These are phyloP conservation scores for Turritis glabra DNA, from an alignment of 345 rosid genomes.

Conservation along the genomic window DNA sequence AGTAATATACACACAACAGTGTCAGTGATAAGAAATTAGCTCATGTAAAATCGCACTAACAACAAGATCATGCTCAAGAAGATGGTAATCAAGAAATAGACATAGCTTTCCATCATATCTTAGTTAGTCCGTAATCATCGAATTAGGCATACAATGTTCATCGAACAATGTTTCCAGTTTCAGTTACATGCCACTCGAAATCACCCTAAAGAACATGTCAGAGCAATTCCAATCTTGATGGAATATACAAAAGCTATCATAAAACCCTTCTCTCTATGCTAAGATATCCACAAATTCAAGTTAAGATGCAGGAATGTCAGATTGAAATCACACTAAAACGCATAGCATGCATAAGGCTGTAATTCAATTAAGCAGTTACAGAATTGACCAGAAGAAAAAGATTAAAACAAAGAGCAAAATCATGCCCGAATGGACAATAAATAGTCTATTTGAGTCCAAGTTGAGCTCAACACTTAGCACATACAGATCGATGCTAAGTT, in stretches of 20 bases:
- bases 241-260: not conserved
- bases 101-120: not conserved
- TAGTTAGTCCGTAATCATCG: not conserved
- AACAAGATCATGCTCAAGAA: not conserved
- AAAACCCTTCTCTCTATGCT: constrained; percentile 3
- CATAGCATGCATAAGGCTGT: not conserved
- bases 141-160: not conserved
- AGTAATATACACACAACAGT: not conserved
- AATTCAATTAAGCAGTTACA: too few relatives aligned
- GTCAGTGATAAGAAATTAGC: not conserved
- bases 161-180: not conserved
- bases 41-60: not conserved
- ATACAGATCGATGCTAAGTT: too few relatives aligned
- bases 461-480: too few relatives aligned
- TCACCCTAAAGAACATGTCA: not conserved
- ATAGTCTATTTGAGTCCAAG: too few relatives aligned
- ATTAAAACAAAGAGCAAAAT: too few relatives aligned
- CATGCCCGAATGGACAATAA: too few relatives aligned
- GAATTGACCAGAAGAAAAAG: too few relatives aligned
- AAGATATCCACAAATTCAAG: not conserved
- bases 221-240: not conserved
- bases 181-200: not conserved
- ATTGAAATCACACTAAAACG: not conserved
- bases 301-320: too few relatives aligned
- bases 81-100: not conserved